phyloP scores from a whole-genome alignment of 2,329 filamentous ascomycete species.

The Aspergillus intermedius region DNA sequence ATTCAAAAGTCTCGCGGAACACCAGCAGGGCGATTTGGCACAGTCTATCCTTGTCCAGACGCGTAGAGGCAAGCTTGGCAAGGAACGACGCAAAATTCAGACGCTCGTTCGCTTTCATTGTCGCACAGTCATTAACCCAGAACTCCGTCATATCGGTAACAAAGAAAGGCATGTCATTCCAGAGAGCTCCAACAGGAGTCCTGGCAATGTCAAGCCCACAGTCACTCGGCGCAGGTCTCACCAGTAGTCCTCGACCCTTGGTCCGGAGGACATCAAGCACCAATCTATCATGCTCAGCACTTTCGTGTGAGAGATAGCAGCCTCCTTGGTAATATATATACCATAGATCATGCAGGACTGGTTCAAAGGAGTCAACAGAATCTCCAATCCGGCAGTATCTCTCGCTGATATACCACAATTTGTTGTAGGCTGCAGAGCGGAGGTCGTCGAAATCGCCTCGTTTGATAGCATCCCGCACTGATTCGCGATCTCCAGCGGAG shows the following conservation, averaged over 20 bases:
- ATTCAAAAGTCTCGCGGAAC: slow-evolving; percentile 16
- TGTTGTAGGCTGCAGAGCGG: slow-evolving; percentile 1
- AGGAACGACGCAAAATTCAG: slow-evolving; percentile 16
- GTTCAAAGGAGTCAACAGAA: slow-evolving; percentile 1
- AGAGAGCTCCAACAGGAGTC: slow-evolving; percentile 16
- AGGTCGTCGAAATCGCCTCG: slow-evolving; percentile 2
- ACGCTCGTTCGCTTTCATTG: slow-evolving; percentile 13
- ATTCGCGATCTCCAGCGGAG: slow-evolving; percentile 1
- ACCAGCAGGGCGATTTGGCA: slow-evolving; percentile 15
- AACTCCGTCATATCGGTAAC: slow-evolving; percentile 16
- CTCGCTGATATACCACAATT: neutral
- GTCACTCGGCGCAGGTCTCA: slow-evolving; percentile 6
- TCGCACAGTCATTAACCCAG: slow-evolving; percentile 10
- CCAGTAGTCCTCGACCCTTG: slow-evolving; percentile 5
- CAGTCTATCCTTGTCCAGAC: slow-evolving; percentile 13
- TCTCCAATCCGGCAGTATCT: slow-evolving; percentile 1
- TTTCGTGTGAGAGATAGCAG: slow-evolving; percentile 9
- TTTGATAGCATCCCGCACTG: slow-evolving; percentile 1
- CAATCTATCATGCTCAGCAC: slow-evolving; percentile 14
- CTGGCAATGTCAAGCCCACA: slow-evolving; percentile 17
- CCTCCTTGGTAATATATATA: slow-evolving; percentile 17
- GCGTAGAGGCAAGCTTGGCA: slow-evolving; percentile 18
- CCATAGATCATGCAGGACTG: slow-evolving; percentile 13
- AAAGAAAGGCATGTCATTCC: slow-evolving; percentile 20
- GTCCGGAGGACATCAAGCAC: slow-evolving; percentile 19